phyloP scores from a whole-genome alignment of 148 eudicot genomes.

The Rhododendron griersonianum region DNA sequence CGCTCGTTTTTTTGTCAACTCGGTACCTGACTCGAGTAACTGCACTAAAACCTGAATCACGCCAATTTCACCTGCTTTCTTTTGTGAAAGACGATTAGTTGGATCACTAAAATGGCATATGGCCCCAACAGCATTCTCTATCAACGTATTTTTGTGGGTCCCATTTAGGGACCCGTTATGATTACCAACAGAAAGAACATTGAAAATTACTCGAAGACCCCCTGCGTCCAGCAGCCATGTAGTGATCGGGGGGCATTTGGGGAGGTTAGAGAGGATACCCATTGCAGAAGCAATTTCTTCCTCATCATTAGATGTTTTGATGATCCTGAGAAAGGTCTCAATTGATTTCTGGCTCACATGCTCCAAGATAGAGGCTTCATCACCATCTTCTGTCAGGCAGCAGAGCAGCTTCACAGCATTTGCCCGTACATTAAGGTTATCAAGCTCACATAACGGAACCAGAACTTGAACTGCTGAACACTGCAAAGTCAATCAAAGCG shows the following conservation, averaged over 20 bases:
- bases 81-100: slow-evolving; percentile 22
- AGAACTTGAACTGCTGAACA: slow-evolving; percentile 28
- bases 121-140: slow-evolving; percentile 33
- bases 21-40: slow-evolving; percentile 30
- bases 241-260: slow-evolving; percentile 18
- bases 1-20: slow-evolving; percentile 25
- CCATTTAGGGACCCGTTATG: slow-evolving; percentile 12
- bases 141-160: slow-evolving; percentile 15
- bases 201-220: slow-evolving; percentile 22
- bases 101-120: slow-evolving; percentile 27
- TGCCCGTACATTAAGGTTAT: slow-evolving; percentile 21
- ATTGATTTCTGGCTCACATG: slow-evolving; percentile 16
- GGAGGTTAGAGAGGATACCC: slow-evolving; percentile 31
- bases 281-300: slow-evolving; percentile 37
- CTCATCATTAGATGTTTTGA: slow-evolving; percentile 22
- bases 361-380: slow-evolving; percentile 21
- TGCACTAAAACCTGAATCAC: slow-evolving; percentile 28
- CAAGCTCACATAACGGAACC: slow-evolving; percentile 28
- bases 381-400: slow-evolving; percentile 34
- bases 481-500: slow-evolving; percentile 19
- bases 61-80: slow-evolving; percentile 34
- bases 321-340: slow-evolving; percentile 28
- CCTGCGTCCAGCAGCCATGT: slow-evolving; percentile 26
- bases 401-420: slow-evolving; percentile 33
- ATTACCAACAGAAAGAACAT: slow-evolving; percentile 10